Evolutionary conservation across 169 alveolate genomes (phyloP), one percentile per base, ranked within the genome.

Genomic region (Babesia caballi): DNA sequence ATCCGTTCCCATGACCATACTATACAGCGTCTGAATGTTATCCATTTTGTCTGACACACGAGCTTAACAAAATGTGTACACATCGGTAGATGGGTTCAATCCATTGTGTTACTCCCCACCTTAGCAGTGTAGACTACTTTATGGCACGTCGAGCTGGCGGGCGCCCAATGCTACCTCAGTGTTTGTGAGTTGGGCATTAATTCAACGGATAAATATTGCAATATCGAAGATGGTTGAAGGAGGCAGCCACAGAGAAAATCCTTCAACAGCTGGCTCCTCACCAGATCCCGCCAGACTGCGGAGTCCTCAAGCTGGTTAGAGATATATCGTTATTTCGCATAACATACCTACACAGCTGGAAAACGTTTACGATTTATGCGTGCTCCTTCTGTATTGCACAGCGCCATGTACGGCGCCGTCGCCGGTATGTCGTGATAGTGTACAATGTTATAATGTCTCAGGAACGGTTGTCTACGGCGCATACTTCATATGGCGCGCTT

Each of bases 401-500:
- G 86, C 66, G 66, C 69, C 41, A 23, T 77, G 3, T 77, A 65
- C 56, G 86, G 86, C 19, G n/a, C 68, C 19, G 74, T 50, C 0
- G 73, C 86, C 19, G 86, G 86, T 77, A 77, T 4, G 38, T 35
- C 4, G 17, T 17, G 27, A 3, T 17, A 8, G 49, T 42, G 4
- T 44, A 11, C 2, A 61, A 9, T 0, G 12, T 32, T 6, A 32
- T 19, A 4, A 21, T 15, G n/a, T 2, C 17, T 3, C 40, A 84
- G 91, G 91, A 1, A 17, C 73, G 32, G 61, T 52, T 23, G 32
- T 52, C 17, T 84, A 82, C 66, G 72, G 75, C 30, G 77, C 71
- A 23, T 84, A 82, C 61, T 49, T 72, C 85, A 78, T 50, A 30
- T 73, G 50, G 59, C 75, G 91, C 25, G 85, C 78, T 4, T 6